Percentiles rank a stretch among this genome's conserved stretches.
Conservation (phyloP, 345 rosid species). For the Dovyalis caffra region DNA sequence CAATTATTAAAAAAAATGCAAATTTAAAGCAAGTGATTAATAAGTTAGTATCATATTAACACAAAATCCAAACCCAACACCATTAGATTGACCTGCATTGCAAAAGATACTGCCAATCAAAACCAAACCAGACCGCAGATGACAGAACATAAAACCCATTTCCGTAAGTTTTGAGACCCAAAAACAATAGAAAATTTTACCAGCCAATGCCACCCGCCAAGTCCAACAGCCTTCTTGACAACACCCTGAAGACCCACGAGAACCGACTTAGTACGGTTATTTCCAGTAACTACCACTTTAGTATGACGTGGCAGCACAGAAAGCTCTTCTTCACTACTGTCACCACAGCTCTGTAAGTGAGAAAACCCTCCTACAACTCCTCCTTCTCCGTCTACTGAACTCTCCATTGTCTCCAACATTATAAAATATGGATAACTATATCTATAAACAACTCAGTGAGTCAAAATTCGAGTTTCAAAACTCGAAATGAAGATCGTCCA, state of each 20-base stretch:
- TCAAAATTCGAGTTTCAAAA: slow-evolving; percentile 24
- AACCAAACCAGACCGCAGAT: neutral
- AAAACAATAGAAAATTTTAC: slow-evolving; percentile 31
- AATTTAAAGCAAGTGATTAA: neutral
- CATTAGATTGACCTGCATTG: slow-evolving; percentile 34
- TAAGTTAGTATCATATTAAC: neutral
- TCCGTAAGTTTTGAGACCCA: neutral
- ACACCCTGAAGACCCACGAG: slow-evolving; percentile 96
- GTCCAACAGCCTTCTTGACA: slow-evolving; percentile 93
- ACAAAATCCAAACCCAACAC: slow-evolving; percentile 5
- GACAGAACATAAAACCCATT: neutral
- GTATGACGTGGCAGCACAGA: slow-evolving; percentile 93
- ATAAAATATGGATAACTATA: neutral
- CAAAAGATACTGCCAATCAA: neutral
- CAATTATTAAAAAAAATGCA: no score
- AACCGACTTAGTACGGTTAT: slow-evolving; percentile 96
- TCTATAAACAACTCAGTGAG: neutral
- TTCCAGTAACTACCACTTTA: slow-evolving; percentile 91
- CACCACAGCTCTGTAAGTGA: slow-evolving; percentile 76
- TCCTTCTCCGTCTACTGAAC: slow-evolving; percentile 69
- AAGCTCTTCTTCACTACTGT: slow-evolving; percentile 87
- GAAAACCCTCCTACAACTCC: slow-evolving; percentile 25
- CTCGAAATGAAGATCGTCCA: slow-evolving; percentile 51
- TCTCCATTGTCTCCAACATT: slow-evolving; percentile 73
- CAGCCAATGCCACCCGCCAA: slow-evolving; percentile 99